A percentile compares a stretch with the other conserved stretches of the same genome.
phyloP scores from a whole-genome alignment of 108 stramenopile genomes.

The Fragilariopsis cylindrus region DNA sequence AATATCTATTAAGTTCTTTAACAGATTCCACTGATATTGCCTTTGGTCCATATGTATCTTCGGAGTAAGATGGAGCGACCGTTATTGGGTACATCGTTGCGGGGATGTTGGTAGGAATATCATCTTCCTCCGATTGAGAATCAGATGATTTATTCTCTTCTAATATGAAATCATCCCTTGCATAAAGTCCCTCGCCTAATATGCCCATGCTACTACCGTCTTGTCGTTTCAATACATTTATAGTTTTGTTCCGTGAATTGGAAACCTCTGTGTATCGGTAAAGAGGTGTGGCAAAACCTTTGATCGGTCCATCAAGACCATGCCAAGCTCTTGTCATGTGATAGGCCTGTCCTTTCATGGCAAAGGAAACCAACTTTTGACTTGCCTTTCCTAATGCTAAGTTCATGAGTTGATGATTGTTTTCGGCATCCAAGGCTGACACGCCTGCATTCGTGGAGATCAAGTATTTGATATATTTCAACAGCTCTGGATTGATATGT shows the following conservation, averaged over 20 bases:
- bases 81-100: constrained; percentile 33
- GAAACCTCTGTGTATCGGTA: constrained; percentile 75
- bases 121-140: constrained; percentile 15
- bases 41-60: constrained; percentile 23
- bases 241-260: constrained; percentile 40
- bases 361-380: constrained; percentile 54
- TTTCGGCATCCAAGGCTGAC: constrained; percentile 57
- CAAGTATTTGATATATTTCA: constrained; percentile 58
- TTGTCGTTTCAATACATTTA: constrained; percentile 61
- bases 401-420: constrained; percentile 58
- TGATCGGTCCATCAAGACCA: constrained; percentile 33
- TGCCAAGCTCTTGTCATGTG: constrained; percentile 26
- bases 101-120: constrained; percentile 26
- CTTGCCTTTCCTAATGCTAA: constrained; percentile 57
- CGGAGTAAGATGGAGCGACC: constrained; percentile 30
- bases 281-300: constrained; percentile 52
- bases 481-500: constrained; percentile 48
- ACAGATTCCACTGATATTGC: constrained; percentile 25
- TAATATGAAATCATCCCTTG: constrained; percentile 30
- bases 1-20: constrained; percentile 28
- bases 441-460: constrained; percentile 70
- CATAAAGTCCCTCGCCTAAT: constrained; percentile 76
- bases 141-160: not conserved
- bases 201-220: constrained; percentile 51
- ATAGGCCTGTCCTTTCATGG: constrained; percentile 36